Evolutionary conservation across 2,329 filamentous ascomycete species (phyloP).

Genomic region (Verticillium longisporum): DNA sequence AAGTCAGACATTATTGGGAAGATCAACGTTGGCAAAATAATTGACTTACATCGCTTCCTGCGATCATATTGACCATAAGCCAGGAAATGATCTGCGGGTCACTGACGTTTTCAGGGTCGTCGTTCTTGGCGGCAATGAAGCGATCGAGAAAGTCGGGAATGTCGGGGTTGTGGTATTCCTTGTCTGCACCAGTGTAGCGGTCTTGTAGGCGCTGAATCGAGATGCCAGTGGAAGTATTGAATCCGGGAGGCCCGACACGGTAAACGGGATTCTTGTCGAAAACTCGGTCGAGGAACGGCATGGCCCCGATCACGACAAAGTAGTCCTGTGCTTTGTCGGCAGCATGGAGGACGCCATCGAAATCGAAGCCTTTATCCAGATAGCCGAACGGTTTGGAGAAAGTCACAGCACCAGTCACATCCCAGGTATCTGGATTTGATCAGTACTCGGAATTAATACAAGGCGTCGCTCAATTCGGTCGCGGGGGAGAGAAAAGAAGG

Average conservation of each 20-base stretch:
- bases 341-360: slow-evolving; percentile 26
- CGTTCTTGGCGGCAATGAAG: slow-evolving; percentile 30
- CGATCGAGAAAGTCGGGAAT: slow-evolving; percentile 30
- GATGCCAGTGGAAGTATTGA: slow-evolving; percentile 20
- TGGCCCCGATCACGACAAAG: slow-evolving; percentile 19
- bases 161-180: slow-evolving; percentile 14
- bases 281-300: slow-evolving; percentile 24
- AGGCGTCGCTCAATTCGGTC: too few relatives aligned
- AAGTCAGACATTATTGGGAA: too few relatives aligned
- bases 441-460: not conserved
- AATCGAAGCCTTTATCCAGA: slow-evolving; percentile 27
- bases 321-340: slow-evolving; percentile 25
- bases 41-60: slow-evolving; percentile 7
- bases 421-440: slow-evolving; percentile 23
- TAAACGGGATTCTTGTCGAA: slow-evolving; percentile 31
- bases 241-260: slow-evolving; percentile 23
- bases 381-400: slow-evolving; percentile 35
- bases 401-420: slow-evolving; percentile 33
- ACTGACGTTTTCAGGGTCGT: slow-evolving; percentile 23
- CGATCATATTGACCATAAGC: slow-evolving; percentile 22
- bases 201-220: slow-evolving; percentile 19
- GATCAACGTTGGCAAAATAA: not conserved
- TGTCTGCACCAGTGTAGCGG: slow-evolving; percentile 20
- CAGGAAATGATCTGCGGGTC: slow-evolving; percentile 27
- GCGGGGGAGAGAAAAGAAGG: too few relatives aligned